Conservation (phyloP, 2,329 filamentous ascomycete species). For the Diaporthe amygdali region DNA sequence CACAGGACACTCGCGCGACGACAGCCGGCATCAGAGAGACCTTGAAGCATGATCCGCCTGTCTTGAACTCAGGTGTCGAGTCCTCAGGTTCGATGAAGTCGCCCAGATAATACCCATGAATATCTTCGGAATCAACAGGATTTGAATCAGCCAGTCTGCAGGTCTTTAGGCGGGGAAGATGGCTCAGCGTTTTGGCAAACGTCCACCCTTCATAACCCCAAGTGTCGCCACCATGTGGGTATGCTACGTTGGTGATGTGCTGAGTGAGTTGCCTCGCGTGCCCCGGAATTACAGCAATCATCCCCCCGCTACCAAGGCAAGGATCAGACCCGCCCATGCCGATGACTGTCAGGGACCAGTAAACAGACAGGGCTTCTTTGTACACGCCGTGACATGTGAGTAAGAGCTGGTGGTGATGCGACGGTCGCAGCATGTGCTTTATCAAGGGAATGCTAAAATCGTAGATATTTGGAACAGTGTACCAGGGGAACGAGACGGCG, state of each 20-base stretch:
- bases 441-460: background rate
- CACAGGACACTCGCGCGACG: background rate
- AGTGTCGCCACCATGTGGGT: rapidly evolving
- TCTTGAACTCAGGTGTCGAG: too few relatives aligned
- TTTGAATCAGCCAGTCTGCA: too few relatives aligned
- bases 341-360: background rate
- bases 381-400: background rate
- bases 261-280: background rate
- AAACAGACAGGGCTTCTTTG: background rate
- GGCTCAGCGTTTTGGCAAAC: background rate
- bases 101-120: background rate
- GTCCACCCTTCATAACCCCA: too few relatives aligned
- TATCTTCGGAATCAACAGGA: background rate
- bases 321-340: too few relatives aligned
- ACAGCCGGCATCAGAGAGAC: background rate
- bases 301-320: background rate
- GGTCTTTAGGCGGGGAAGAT: background rate
- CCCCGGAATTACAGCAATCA: background rate
- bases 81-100: too few relatives aligned
- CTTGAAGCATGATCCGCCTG: background rate
- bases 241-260: background rate
- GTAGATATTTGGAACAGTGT: background rate
- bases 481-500: background rate
- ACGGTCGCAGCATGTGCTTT: background rate
- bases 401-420: background rate